phyloP scores from a whole-genome alignment of 1,139 yeast species.

The Debaryomycetaceae sp. region DNA sequence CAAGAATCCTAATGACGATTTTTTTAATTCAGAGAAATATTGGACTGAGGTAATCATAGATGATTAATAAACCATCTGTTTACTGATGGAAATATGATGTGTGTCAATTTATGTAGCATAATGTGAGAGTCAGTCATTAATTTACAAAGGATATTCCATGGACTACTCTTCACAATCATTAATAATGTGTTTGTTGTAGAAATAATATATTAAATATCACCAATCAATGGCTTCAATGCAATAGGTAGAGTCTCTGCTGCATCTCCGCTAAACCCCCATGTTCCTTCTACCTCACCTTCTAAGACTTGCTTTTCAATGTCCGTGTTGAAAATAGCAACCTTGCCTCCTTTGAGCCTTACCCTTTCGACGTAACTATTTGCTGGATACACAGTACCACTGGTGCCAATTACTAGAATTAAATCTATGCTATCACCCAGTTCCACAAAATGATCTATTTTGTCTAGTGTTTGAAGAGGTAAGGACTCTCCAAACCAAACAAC shows the following conservation, averaged over 20 bases:
- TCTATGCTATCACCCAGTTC: conserved; percentile 55
- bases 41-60: not conserved
- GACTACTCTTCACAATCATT: no score
- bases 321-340: conserved; percentile 79
- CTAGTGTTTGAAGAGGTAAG: conserved; percentile 59
- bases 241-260: conserved; percentile 69
- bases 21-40: not conserved
- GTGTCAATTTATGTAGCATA: not conserved
- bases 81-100: not conserved
- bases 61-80: not conserved
- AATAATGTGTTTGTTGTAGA: not conserved
- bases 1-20: not conserved
- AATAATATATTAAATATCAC: conserved; percentile 9
- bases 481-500: conserved; percentile 94
- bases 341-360: conserved; percentile 69
- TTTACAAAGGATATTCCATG: not conserved
- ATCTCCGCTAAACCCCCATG: conserved; percentile 80
- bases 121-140: not conserved
- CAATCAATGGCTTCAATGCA: conserved; percentile 56
- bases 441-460: conserved; percentile 70
- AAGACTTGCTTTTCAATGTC: conserved; percentile 49
- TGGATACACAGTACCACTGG: conserved; percentile 85
- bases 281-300: conserved; percentile 37
- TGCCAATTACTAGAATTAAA: conserved; percentile 76
- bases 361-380: conserved; percentile 88